Evolutionary conservation across 73 alveolate species (phyloP).

Genomic region (Paramecium tetraurelia): DNA sequence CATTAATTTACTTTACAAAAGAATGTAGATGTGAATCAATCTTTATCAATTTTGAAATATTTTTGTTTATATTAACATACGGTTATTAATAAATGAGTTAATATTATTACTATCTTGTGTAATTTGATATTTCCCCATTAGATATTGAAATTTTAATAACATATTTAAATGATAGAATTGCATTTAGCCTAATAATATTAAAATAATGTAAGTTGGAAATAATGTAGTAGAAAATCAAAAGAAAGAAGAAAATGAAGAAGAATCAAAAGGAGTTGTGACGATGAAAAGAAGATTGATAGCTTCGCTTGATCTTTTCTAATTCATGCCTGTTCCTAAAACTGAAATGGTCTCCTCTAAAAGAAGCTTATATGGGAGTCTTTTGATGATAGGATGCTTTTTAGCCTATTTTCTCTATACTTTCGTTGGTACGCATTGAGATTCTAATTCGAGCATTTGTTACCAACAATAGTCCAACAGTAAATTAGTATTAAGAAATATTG

Average conservation of each 20-base stretch:
- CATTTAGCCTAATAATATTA: not conserved
- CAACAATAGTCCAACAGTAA: slow-evolving; percentile 58
- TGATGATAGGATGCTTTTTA: slow-evolving; percentile 11
- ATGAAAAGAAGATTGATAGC: not conserved
- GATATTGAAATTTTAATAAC: not conserved
- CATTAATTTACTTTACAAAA: not conserved
- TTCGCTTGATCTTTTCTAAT: slow-evolving; percentile 49
- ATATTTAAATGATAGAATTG: not conserved
- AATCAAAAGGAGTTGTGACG: not conserved
- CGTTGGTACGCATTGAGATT: not conserved
- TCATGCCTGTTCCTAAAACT: slow-evolving; percentile 63
- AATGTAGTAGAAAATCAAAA: not conserved
- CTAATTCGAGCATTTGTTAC: slow-evolving; percentile 18
- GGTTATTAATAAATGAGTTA: not conserved
- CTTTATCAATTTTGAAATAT: not conserved
- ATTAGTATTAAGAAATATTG: not conserved
- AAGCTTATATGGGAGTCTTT: slow-evolving; percentile 37
- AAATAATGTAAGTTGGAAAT: not conserved
- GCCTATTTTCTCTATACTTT: slow-evolving; percentile 47
- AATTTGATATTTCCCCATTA: not conserved
- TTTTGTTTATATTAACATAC: not conserved
- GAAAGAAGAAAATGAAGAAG: not conserved
- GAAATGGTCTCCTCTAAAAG: slow-evolving; percentile 54
- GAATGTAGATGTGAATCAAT: not conserved
- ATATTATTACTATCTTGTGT: not conserved